Conservation (phyloP, 2,329 filamentous ascomycete genomes). For the Fusarium goolgardi region DNA sequence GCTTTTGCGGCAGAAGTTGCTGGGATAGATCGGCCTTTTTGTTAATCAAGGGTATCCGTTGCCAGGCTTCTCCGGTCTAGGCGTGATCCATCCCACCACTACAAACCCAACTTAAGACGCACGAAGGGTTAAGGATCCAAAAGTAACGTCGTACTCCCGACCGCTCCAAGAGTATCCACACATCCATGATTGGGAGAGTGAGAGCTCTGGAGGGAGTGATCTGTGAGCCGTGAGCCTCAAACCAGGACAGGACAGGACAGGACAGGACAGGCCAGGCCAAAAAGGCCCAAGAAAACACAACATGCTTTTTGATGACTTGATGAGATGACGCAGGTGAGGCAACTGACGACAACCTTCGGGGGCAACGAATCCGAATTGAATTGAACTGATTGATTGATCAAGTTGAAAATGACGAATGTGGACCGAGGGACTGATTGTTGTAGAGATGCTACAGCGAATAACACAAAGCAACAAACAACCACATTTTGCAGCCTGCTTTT, state of each 20-base stretch:
- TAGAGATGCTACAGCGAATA: slow-evolving; percentile 5
- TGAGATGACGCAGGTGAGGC: slow-evolving; percentile 27
- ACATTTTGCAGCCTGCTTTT: background rate
- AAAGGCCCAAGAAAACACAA: slow-evolving; percentile 4
- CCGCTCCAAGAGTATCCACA: slow-evolving; percentile 29
- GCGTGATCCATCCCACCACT: slow-evolving; percentile 39
- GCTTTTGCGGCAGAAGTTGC: slow-evolving; percentile 11
- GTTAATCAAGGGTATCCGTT: slow-evolving; percentile 9
- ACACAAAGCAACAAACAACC: slow-evolving; percentile 3
- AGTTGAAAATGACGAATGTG: slow-evolving; percentile 24
- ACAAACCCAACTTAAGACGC: slow-evolving; percentile 32
- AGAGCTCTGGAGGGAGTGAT: slow-evolving; percentile 10
- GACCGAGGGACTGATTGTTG: slow-evolving; percentile 3
- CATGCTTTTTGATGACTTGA: slow-evolving; percentile 9
- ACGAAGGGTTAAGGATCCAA: slow-evolving; percentile 39
- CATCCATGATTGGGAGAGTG: slow-evolving; percentile 9
- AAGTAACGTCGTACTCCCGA: slow-evolving; percentile 33
- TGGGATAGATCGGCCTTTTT: slow-evolving; percentile 14
- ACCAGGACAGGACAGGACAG: slow-evolving; percentile 15
- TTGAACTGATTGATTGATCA: slow-evolving; percentile 7
- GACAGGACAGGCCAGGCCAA: slow-evolving; percentile 9
- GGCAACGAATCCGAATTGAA: slow-evolving; percentile 4
- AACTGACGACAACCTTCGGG: slow-evolving; percentile 26
- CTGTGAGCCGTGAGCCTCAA: slow-evolving; percentile 38
- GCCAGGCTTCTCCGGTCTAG: background rate